Conservation (phyloP, 371 early-diverging fungal genomes). For the Mucor saturninus region DNA sequence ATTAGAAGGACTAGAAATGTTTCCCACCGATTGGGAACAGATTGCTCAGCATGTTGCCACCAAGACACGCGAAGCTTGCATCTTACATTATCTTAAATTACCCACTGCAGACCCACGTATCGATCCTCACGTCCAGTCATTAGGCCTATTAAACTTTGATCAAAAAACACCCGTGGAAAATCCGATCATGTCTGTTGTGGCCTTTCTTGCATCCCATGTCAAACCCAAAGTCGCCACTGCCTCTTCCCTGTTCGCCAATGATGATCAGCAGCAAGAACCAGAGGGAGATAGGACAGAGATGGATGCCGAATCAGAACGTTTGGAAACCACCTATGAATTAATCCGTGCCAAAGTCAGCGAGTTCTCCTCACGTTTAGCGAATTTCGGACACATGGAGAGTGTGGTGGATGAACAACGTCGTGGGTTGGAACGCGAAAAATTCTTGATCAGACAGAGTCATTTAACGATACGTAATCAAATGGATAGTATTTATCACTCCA, state of each 20-base stretch:
- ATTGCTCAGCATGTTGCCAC: slow-evolving; percentile 48
- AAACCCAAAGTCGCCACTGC: slow-evolving; percentile 86
- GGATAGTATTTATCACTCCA: slow-evolving; percentile 23
- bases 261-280: neutral
- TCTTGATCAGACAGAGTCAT: slow-evolving; percentile 22
- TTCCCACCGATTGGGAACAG: slow-evolving; percentile 42
- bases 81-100: slow-evolving; percentile 46
- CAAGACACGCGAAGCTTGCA: slow-evolving; percentile 47
- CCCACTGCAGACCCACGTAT: slow-evolving; percentile 74
- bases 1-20: slow-evolving; percentile 51
- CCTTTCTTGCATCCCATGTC: slow-evolving; percentile 96
- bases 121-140: slow-evolving; percentile 42
- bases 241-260: slow-evolving; percentile 56
- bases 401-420: slow-evolving; percentile 68
- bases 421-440: slow-evolving; percentile 83
- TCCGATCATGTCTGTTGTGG: slow-evolving; percentile 95
- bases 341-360: slow-evolving; percentile 81
- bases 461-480: slow-evolving; percentile 19
- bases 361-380: slow-evolving; percentile 76
- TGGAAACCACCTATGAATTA: slow-evolving; percentile 39
- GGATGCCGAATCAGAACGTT: slow-evolving; percentile 3
- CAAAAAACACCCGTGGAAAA: slow-evolving; percentile 80
- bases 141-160: slow-evolving; percentile 54
- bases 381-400: slow-evolving; percentile 74
- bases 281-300: slow-evolving; percentile 39